These are phyloP conservation scores for Tulasnella sp. DNA, from an alignment of 768 basidiomycete genomes.

Conservation along the genomic window DNA sequence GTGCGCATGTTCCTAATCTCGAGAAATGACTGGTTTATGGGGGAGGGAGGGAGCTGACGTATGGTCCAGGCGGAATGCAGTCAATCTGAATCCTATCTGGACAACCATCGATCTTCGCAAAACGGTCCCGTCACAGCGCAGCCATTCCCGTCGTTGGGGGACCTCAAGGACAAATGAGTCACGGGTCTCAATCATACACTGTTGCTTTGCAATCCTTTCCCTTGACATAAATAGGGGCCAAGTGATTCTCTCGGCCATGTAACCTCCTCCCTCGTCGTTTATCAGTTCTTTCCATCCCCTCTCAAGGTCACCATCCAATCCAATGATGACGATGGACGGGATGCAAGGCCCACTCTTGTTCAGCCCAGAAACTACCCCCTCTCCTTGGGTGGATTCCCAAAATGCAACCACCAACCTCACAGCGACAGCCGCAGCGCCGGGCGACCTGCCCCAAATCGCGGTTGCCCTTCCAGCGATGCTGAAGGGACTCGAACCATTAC, in stretches of 20 bases:
- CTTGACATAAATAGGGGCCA: neutral
- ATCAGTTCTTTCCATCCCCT: neutral
- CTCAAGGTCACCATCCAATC: neutral
- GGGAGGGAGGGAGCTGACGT: neutral
- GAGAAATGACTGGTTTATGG: neutral
- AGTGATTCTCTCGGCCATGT: neutral
- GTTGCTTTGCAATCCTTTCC: neutral
- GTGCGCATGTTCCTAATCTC: neutral
- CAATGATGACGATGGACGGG: neutral
- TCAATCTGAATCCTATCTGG: conserved; percentile 5
- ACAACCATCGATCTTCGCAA: neutral
- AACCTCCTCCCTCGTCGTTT: neutral
- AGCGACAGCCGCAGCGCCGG: neutral
- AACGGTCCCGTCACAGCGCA: neutral
- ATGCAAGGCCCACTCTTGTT: neutral
- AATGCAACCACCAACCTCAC: conserved; percentile 8
- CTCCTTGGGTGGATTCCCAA: neutral
- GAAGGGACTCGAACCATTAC: conserved; percentile 10
- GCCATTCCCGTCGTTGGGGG: neutral
- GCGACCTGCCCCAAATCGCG: neutral
- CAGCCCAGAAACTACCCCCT: neutral
- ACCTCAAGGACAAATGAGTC: neutral
- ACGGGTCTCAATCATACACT: neutral
- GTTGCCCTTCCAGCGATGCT: conserved; percentile 7
- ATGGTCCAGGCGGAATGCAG: neutral